Evolutionary conservation across 768 basidiomycete genomes (phyloP).

Genomic region (Hypholoma sublateritium): DNA sequence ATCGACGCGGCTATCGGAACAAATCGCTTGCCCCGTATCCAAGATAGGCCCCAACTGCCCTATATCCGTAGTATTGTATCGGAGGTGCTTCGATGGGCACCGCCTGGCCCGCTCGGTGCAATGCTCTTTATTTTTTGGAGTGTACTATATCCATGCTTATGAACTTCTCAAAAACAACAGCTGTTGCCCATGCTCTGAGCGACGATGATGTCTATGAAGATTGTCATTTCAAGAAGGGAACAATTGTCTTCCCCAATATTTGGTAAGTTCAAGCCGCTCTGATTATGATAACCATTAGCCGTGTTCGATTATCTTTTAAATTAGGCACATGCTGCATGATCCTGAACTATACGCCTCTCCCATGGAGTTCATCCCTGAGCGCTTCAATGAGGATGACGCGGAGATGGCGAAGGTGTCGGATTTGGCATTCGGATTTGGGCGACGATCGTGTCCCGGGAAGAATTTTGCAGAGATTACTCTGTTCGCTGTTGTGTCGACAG

Average conservation of each 20-base stretch:
- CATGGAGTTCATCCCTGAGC: conserved; percentile 13
- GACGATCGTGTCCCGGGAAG: conserved; percentile 9
- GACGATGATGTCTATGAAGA: conserved; percentile 17
- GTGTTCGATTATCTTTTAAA: not conserved
- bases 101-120: conserved; percentile 6
- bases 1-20: conserved; percentile 24
- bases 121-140: not conserved
- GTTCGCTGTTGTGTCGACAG: conserved; percentile 5
- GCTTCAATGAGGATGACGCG: conserved; percentile 6
- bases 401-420: conserved; percentile 2
- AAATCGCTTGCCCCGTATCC: conserved; percentile 18
- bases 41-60: conserved; percentile 15
- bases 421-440: conserved; percentile 8
- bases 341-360: conserved; percentile 10
- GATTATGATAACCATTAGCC: not conserved
- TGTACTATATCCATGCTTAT: conserved; percentile 27
- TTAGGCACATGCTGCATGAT: conserved; percentile 17
- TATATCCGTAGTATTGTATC: conserved; percentile 22
- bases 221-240: conserved; percentile 3
- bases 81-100: conserved; percentile 19
- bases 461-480: conserved; percentile 3
- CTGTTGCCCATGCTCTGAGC: conserved; percentile 18
- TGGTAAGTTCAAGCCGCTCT: conserved; percentile 7
- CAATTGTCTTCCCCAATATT: conserved; percentile 11
- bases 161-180: conserved; percentile 28